Base-by-base conservation (phyloP, 2,329 filamentous ascomycete genomes). In the Diaporthe sp. region DNA sequence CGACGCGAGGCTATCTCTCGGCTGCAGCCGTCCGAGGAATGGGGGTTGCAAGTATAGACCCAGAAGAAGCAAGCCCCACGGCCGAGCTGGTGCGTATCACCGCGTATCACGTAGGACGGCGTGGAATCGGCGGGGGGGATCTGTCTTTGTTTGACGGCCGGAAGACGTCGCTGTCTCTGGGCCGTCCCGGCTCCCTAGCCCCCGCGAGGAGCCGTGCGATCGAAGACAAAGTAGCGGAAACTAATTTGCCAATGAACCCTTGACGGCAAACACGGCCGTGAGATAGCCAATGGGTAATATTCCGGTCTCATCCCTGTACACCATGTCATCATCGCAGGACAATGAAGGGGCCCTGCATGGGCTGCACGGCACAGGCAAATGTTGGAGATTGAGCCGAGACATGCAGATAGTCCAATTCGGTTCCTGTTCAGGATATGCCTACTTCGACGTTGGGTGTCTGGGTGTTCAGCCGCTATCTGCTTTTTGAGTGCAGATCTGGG, bases 381-480 rank as follows among this genome's bases (percentile, higher is more conserved):
- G 12, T 35, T 28, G 12, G 22, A 71, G n/a, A 69, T 75, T 73
- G 42, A 19, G 30, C 73, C 52, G 70, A 73, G 73, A 75, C 73
- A 75, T 69, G 54, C 42, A 73, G 28, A 17, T 54, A 35, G 35
- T n/a, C 50, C 28, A 57, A 69, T 13, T n/a, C 6, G 25, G 19
- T 42, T 10, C 28, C 42, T 19, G 28, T 28, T 42, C 30, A 25
- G 45, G 45, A 52, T n/a, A 50, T 22, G 9, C 12, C 22, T 30
- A 10, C 17, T 30, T 50, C 25, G 15, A 45, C 6, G 42, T 66
- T n/a, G 45, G 45, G 9, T 12, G 35, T 54, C 50, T n/a, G 45
- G 45, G 9, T 12, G 35, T 54, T 54, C 57, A 72, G 58, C 70
- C 33, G 57, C 42, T 35, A 28, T 22, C 45, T 54, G 25, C 40